phyloP scores from a whole-genome alignment of 176 grass and related monocot species.

The Tillandsia leiboldiana region DNA sequence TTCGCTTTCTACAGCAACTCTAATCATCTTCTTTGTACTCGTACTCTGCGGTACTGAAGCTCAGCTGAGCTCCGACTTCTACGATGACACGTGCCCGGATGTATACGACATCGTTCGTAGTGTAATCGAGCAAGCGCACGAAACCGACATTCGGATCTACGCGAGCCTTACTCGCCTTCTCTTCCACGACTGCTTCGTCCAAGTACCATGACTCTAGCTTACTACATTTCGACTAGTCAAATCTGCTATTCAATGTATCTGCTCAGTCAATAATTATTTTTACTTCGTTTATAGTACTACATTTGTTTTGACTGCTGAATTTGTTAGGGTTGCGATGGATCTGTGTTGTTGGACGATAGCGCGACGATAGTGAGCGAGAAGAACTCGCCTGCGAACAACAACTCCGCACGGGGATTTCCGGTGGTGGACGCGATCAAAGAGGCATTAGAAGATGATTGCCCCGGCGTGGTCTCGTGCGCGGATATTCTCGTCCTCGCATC shows the following conservation, averaged over 20 bases:
- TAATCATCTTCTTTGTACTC: not conserved
- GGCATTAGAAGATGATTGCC: constrained; percentile 6
- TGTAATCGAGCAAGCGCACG: constrained; percentile 44
- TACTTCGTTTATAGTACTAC: too few relatives aligned
- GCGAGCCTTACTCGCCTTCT: constrained; percentile 70
- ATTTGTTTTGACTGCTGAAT: too few relatives aligned
- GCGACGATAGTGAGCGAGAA: constrained; percentile 4
- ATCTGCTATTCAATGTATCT: too few relatives aligned
- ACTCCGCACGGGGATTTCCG: constrained; percentile 3
- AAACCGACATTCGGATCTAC: constrained; percentile 41
- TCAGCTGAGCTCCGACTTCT: constrained; percentile 44
- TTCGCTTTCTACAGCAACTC: not conserved
- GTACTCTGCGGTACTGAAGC: not conserved
- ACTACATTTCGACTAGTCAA: too few relatives aligned
- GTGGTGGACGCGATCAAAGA: constrained; percentile 16
- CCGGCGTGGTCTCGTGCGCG: constrained; percentile 15
- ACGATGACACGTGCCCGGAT: constrained; percentile 42
- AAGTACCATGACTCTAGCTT: constrained; percentile 18
- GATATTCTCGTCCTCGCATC: constrained; percentile 18
- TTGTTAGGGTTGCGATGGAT: constrained; percentile 19
- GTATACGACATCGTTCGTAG: constrained; percentile 39
- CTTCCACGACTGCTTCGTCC: constrained; percentile 91
- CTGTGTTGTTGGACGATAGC: constrained; percentile 7
- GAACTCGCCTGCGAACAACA: not conserved
- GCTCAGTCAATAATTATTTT: too few relatives aligned